phyloP scores from a whole-genome alignment of 2,329 filamentous ascomycete species.

The Alternaria atra region DNA sequence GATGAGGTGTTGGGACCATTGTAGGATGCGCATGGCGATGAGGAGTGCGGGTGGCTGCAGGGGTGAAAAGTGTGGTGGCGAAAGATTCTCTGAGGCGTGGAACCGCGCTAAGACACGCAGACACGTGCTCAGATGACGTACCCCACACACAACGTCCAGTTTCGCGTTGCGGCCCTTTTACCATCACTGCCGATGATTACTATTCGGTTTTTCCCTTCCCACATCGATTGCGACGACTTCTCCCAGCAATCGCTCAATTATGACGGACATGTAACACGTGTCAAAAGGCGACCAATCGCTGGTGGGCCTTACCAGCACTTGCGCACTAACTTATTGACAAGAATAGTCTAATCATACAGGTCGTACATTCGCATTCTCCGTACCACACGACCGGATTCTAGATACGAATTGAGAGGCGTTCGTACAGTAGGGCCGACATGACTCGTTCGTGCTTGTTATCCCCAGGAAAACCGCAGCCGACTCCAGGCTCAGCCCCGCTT shows the following conservation, averaged over 20 bases:
- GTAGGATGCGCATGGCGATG: slow-evolving; percentile 16
- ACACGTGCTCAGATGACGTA: slow-evolving; percentile 12
- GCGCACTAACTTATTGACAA: background rate
- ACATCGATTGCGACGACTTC: background rate
- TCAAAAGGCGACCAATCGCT: background rate
- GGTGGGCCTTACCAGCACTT: background rate
- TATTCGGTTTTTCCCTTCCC: background rate
- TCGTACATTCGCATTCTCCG: background rate
- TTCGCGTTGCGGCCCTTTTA: background rate
- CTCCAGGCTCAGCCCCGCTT: background rate
- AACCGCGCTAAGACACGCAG: slow-evolving; percentile 16
- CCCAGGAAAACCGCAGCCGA: slow-evolving; percentile 14
- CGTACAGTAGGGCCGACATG: background rate
- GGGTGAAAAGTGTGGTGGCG: slow-evolving; percentile 6
- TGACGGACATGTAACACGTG: background rate
- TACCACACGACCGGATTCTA: background rate
- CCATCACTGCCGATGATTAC: background rate
- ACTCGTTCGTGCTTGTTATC: background rate
- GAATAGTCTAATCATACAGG: background rate
- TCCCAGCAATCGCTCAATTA: background rate
- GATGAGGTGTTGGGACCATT: slow-evolving; percentile 38
- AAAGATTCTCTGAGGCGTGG: slow-evolving; percentile 3
- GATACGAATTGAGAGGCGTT: background rate
- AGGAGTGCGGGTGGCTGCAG: slow-evolving; percentile 6
- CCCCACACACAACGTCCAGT: background rate